Percentiles rank a stretch among this genome's conserved stretches.
These are phyloP conservation scores for Ophiocordyceps camponoti-floridani DNA, from an alignment of 2,329 filamentous ascomycete species.

Conservation along the genomic window DNA sequence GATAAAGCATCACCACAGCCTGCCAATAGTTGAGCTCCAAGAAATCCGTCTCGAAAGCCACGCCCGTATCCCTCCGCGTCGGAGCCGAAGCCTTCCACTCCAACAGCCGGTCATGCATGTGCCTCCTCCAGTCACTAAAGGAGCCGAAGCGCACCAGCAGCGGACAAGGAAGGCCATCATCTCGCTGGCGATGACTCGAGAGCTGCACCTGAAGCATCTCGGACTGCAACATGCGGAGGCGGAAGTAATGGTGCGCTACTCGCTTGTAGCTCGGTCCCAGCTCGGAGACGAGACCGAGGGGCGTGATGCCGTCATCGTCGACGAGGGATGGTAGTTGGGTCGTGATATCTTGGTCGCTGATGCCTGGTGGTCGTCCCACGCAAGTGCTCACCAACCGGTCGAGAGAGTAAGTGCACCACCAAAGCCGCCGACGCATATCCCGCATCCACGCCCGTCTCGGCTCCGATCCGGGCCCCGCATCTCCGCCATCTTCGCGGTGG, in stretches of 20 bases:
- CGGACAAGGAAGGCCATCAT: slow-evolving; percentile 45
- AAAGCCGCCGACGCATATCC: slow-evolving; percentile 70
- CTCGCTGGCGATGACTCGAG: slow-evolving; percentile 64
- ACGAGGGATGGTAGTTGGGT: slow-evolving; percentile 83
- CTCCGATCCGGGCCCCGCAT: slow-evolving; percentile 10
- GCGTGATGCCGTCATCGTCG: slow-evolving; percentile 78
- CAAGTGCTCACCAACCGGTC: slow-evolving; percentile 91
- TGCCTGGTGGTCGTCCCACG: slow-evolving; percentile 81
- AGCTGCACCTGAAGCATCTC: slow-evolving; percentile 91
- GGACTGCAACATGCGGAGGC: slow-evolving; percentile 72
- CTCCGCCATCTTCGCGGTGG: slow-evolving; percentile 75
- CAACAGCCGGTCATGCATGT: slow-evolving; percentile 67
- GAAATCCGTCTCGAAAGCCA: slow-evolving; percentile 78
- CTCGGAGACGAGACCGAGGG: slow-evolving; percentile 48
- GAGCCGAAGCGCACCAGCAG: slow-evolving; percentile 72
- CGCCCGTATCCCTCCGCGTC: slow-evolving; percentile 60
- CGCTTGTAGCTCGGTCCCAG: slow-evolving; percentile 69
- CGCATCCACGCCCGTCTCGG: slow-evolving; percentile 60
- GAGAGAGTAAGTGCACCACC: slow-evolving; percentile 95
- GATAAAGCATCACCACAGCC: slow-evolving; percentile 86
- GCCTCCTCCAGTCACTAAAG: slow-evolving; percentile 73
- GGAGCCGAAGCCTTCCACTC: slow-evolving; percentile 81
- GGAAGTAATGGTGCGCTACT: slow-evolving; percentile 83
- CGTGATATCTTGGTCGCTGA: slow-evolving; percentile 91
- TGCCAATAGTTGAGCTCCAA: slow-evolving; percentile 96